Percentiles rank a stretch among this genome's conserved stretches.
These are phyloP conservation scores for Hericium alpestre DNA, from an alignment of 768 basidiomycete species.

Conservation along the genomic window DNA sequence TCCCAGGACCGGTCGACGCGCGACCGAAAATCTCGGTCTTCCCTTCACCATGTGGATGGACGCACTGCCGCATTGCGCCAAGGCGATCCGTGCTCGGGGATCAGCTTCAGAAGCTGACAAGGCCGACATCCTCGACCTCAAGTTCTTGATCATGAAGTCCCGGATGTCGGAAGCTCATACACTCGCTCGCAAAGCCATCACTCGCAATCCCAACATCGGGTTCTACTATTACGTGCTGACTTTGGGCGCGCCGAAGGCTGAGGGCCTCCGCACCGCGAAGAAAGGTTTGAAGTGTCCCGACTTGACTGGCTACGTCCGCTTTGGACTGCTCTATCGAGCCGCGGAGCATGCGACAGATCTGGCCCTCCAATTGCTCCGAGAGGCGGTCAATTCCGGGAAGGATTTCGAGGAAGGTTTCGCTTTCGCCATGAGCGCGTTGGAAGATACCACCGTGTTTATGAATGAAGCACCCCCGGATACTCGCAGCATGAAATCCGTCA, in stretches of 20 bases:
- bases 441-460: constrained; percentile 49
- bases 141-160: constrained; percentile 40
- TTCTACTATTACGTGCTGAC: constrained; percentile 59
- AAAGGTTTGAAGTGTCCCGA: constrained; percentile 51
- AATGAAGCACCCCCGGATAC: constrained; percentile 51
- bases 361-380: constrained; percentile 39
- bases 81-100: constrained; percentile 38
- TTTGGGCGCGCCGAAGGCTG: constrained; percentile 32
- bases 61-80: constrained; percentile 48
- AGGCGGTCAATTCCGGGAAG: constrained; percentile 28
- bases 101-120: constrained; percentile 33
- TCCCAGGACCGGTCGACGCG: constrained; percentile 29
- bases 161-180: constrained; percentile 38
- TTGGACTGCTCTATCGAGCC: constrained; percentile 49
- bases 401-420: constrained; percentile 54
- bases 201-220: constrained; percentile 46
- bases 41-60: constrained; percentile 54
- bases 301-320: constrained; percentile 44
- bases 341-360: constrained; percentile 50
- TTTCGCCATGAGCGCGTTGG: constrained; percentile 47
- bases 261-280: constrained; percentile 53
- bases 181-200: constrained; percentile 35
- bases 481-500: constrained; percentile 45
- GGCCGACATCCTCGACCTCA: constrained; percentile 59
- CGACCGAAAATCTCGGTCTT: constrained; percentile 36